Evolutionary conservation across 2,329 filamentous ascomycete genomes (phyloP).

Genomic region (Geoglossum cookeanum): DNA sequence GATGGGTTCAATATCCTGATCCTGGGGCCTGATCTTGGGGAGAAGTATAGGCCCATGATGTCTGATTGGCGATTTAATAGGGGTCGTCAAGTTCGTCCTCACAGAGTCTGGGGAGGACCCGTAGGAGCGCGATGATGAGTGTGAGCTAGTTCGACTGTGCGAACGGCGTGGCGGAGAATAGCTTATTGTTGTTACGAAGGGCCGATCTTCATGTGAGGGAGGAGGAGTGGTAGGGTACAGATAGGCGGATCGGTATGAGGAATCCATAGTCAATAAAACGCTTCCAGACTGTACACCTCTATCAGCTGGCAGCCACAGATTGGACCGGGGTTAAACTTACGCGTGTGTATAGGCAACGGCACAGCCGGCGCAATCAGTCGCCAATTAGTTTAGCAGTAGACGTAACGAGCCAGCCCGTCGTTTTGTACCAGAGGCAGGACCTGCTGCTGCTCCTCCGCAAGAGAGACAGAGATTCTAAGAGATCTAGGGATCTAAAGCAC

Average conservation of each 20-base stretch:
- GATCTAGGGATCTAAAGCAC: neutral
- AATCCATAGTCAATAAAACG: neutral
- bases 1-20: conserved; percentile 50
- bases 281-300: neutral
- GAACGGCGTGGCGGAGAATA: neutral
- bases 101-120: conserved; percentile 39
- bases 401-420: neutral
- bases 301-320: neutral
- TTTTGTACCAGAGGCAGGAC: neutral
- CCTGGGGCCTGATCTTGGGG: conserved; percentile 71
- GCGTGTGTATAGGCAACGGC: neutral
- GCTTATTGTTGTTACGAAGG: neutral
- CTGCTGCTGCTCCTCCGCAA: neutral
- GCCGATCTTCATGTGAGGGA: neutral
- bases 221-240: neutral
- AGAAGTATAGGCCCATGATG: conserved; percentile 64
- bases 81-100: conserved; percentile 49
- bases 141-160: conserved; percentile 2
- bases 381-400: neutral
- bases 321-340: neutral
- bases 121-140: neutral
- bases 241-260: neutral
- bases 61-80: conserved; percentile 50
- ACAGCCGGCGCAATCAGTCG: neutral
- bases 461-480: neutral